Percentiles rank a stretch among this genome's conserved stretches.
Conservation (phyloP, 1,284 basidiomycete genomes). For the Wolfiporia cocos region DNA sequence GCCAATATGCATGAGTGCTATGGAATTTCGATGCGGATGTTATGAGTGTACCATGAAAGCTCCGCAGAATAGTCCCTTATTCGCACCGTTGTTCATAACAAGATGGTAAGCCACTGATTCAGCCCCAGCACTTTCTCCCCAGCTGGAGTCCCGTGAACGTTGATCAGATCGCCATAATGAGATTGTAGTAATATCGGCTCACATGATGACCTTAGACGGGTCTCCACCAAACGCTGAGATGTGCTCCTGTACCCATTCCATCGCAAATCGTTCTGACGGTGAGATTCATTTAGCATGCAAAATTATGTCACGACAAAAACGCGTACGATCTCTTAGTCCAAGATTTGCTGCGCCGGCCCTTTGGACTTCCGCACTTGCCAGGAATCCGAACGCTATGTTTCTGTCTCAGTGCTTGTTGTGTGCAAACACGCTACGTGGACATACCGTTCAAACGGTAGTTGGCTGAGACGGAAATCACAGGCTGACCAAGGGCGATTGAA, state of each 20-base stretch:
- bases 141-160: conserved; percentile 21
- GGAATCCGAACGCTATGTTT: conserved; percentile 36
- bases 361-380: conserved; percentile 42
- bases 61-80: conserved; percentile 29
- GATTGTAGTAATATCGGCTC: neutral
- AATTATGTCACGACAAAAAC: neutral
- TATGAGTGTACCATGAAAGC: conserved; percentile 22
- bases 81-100: conserved; percentile 26
- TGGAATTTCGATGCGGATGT: too few relatives aligned
- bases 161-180: neutral
- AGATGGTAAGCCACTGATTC: conserved; percentile 28
- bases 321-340: conserved; percentile 47
- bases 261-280: conserved; percentile 25
- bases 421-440: neutral
- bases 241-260: conserved; percentile 50
- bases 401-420: neutral
- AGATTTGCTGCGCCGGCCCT: conserved; percentile 46
- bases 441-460: conserved; percentile 37
- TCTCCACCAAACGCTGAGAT: conserved; percentile 38
- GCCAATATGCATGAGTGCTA: too few relatives aligned
- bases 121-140: conserved; percentile 37
- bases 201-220: conserved; percentile 29
- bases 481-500: conserved; percentile 37
- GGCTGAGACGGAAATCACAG: conserved; percentile 46
- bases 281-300: neutral